Conservation (phyloP, 768 basidiomycete species). For the Boletus tomentosulus region DNA sequence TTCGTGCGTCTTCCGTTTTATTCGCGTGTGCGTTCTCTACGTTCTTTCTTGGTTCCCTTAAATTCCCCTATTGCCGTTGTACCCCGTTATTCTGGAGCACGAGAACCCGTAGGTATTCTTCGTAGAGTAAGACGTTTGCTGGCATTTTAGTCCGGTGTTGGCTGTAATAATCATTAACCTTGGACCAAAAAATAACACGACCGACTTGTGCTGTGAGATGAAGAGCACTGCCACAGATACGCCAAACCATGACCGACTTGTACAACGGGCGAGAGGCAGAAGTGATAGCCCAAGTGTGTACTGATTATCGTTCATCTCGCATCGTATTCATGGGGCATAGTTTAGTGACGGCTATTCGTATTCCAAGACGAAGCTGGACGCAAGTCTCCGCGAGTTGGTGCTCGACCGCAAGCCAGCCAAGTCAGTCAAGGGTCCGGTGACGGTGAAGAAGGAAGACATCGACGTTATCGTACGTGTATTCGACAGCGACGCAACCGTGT, state of each 20-base stretch:
- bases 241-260: constrained; percentile 14
- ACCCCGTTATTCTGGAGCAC: constrained; percentile 14
- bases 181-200: constrained; percentile 14
- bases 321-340: constrained; percentile 37
- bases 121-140: constrained; percentile 25
- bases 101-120: constrained; percentile 16
- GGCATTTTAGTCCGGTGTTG: constrained; percentile 27
- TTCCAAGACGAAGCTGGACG: constrained; percentile 31
- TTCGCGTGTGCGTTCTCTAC: constrained; percentile 14
- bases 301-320: background rate
- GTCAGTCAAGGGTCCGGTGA: constrained; percentile 28
- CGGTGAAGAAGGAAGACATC: constrained; percentile 27
- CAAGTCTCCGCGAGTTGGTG: constrained; percentile 48
- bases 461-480: constrained; percentile 24
- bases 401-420: constrained; percentile 51
- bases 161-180: constrained; percentile 27
- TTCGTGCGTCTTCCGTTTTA: constrained; percentile 17
- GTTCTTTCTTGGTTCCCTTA: constrained; percentile 23
- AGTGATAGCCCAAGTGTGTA: constrained; percentile 25
- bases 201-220: background rate
- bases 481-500: background rate
- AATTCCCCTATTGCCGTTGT: constrained; percentile 2
- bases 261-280: constrained; percentile 30
- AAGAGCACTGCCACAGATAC: constrained; percentile 22
- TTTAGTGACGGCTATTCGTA: constrained; percentile 52